Evolutionary conservation across 169 alveolate species (phyloP).

Genomic region (Condylostoma magnum): DNA sequence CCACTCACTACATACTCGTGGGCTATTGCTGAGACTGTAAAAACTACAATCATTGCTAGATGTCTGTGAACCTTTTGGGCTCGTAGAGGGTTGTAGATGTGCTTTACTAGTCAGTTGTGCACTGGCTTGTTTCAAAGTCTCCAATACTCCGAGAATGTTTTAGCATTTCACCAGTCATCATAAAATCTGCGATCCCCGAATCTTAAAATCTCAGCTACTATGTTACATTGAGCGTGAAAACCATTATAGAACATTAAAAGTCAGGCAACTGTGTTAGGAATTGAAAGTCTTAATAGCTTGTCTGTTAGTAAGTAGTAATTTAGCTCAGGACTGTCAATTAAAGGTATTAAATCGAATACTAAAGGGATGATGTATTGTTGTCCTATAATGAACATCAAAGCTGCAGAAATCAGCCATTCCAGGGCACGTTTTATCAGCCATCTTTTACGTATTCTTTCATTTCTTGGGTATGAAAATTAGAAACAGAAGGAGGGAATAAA

Average conservation of each 20-base stretch:
- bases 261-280: constrained; percentile 93
- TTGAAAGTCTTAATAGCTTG: constrained; percentile 82
- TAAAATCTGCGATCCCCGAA: constrained; percentile 67
- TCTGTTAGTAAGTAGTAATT: not conserved
- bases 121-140: constrained; percentile 90
- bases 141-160: constrained; percentile 64
- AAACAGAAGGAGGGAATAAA: constrained; percentile 24
- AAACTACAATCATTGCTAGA: constrained; percentile 44
- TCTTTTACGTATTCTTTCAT: not conserved
- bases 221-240: constrained; percentile 65
- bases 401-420: not conserved
- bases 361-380: constrained; percentile 23
- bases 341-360: not conserved
- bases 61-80: constrained; percentile 76
- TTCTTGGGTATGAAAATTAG: constrained; percentile 15
- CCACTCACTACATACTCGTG: constrained; percentile 56
- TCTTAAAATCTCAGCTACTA: constrained; percentile 59
- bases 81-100: constrained; percentile 90
- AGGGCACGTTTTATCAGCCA: constrained; percentile 16
- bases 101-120: constrained; percentile 90
- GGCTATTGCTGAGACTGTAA: constrained; percentile 46
- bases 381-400: not conserved
- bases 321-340: not conserved
- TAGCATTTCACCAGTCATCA: constrained; percentile 71
- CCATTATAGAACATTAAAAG: constrained; percentile 58